A percentile compares a stretch with the other conserved stretches of the same genome.
phyloP scores from a whole-genome alignment of 2,329 filamentous ascomycete species.

The Beauveria australis region DNA sequence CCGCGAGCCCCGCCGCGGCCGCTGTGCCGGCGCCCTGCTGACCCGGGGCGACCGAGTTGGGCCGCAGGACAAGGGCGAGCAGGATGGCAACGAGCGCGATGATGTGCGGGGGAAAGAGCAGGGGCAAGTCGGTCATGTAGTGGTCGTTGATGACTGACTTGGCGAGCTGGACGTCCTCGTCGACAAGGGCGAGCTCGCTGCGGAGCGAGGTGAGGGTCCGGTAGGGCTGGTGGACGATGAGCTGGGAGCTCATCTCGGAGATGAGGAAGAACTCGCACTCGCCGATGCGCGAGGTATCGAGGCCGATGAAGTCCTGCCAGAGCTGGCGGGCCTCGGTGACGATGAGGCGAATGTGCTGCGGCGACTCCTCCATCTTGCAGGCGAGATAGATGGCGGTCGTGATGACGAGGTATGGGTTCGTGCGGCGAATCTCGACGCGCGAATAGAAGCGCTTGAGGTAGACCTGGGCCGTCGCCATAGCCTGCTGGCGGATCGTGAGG shows the following conservation, averaged over 20 bases:
- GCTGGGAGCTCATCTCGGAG: constrained; percentile 79
- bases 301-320: constrained; percentile 70
- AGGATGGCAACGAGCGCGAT: constrained; percentile 83
- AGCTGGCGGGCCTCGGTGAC: constrained; percentile 77
- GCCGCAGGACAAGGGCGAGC: constrained; percentile 73
- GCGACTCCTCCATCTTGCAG: constrained; percentile 96
- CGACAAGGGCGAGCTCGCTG: constrained; percentile 59
- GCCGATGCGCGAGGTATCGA: constrained; percentile 76
- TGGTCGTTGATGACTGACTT: constrained; percentile 85
- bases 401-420: constrained; percentile 87
- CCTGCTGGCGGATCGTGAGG: constrained; percentile 79
- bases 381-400: constrained; percentile 92
- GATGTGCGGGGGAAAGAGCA: constrained; percentile 78
- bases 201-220: constrained; percentile 68
- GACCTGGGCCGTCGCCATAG: constrained; percentile 85
- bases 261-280: constrained; percentile 94
- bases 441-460: constrained; percentile 93
- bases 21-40: constrained; percentile 23
- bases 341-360: constrained; percentile 89
- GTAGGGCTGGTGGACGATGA: constrained; percentile 88
- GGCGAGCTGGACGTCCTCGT: constrained; percentile 70
- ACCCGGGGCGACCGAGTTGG: constrained; percentile 29
- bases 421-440: constrained; percentile 81
- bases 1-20: constrained; percentile 36
- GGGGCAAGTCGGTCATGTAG: constrained; percentile 83